Percentiles rank a stretch among this genome's conserved stretches.
Evolutionary conservation across 768 basidiomycete genomes (phyloP).

Genomic region (Amanita polypyramis): DNA sequence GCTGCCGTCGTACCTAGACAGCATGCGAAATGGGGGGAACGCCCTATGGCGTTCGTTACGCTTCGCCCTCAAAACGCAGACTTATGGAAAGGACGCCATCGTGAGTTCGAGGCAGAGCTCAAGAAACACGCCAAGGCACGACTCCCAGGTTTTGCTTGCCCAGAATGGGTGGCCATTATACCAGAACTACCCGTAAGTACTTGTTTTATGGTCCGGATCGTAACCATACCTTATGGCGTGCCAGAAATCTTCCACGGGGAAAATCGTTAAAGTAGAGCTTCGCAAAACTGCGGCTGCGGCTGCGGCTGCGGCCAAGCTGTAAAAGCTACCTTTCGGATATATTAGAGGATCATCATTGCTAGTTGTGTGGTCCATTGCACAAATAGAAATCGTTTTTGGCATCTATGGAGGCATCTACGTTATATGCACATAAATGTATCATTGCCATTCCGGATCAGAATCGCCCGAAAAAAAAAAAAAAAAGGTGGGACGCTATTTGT

Average conservation of each 20-base stretch:
- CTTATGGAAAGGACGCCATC: conserved; percentile 49
- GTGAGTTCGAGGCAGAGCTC: conserved; percentile 50
- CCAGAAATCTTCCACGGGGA: conserved; percentile 13
- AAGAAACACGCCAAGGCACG: conserved; percentile 50
- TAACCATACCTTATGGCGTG: conserved; percentile 18
- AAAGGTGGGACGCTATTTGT: too few relatives aligned
- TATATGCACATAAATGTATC: too few relatives aligned
- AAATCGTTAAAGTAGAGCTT: conserved; percentile 17
- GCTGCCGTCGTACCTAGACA: conserved; percentile 70
- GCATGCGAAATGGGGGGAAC: conserved; percentile 77
- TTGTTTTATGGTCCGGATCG: conserved; percentile 34
- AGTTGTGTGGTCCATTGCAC: too few relatives aligned
- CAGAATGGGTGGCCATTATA: conserved; percentile 80
- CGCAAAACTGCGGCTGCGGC: too few relatives aligned
- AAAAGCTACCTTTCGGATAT: too few relatives aligned
- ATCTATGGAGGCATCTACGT: too few relatives aligned
- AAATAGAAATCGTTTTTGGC: too few relatives aligned
- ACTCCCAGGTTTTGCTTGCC: conserved; percentile 79
- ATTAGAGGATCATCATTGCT: too few relatives aligned
- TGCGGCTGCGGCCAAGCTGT: conserved; percentile 40
- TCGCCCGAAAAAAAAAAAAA: too few relatives aligned
- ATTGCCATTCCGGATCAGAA: too few relatives aligned
- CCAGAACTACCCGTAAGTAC: conserved; percentile 43
- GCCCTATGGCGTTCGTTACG: conserved; percentile 39
- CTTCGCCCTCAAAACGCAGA: conserved; percentile 44